Evolutionary conservation across 306 rosid genomes (phyloP), one percentile per base, ranked within the genome.

Genomic region (Morella rubra): DNA sequence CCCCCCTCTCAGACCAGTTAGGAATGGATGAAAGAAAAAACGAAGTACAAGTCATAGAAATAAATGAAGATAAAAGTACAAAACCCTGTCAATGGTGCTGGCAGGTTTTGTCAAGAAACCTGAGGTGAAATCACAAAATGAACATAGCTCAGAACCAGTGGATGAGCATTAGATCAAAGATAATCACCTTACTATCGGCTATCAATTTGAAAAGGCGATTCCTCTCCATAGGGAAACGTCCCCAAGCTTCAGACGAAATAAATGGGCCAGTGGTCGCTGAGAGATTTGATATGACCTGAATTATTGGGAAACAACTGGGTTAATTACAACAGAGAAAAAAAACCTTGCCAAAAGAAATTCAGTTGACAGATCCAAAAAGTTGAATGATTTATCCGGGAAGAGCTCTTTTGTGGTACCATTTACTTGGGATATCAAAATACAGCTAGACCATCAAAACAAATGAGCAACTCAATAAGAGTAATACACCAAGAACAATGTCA

Each of bases 151-250:
- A 56, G 41, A 49, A 58, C 58, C 55, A 79, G 16, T 47, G n/a
- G 40, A 40, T 8, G 41, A 52, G 73, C 55, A 54, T 46, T 32
- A 58, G 24, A 53, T 73, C 5, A 74, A 24, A 77, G 40, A 70
- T 69, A 52, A 15, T 72, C 80, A 92, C 97, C 96, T 92, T 88
- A 80, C 87, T 89, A 71, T 89, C 87, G 9, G 85, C 89, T 56
- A 92, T 79, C 82, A 92, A 78, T 74, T 89, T 89, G 85, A 90
- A 90, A 75, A 92, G 86, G 59, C 75, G 87, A 12, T 83, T 87
- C 81, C 97, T 92, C 81, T 92, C 97, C 85, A 84, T 87, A 3
- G 97, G 96, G 82, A 90, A 92, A 77, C 89, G 93, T 67, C 85
- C 93, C 97, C 97, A 92, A 56, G 92, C 90, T 79, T 92, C 97